Evolutionary conservation across 192 early-diverging fungal species (phyloP).

Genomic region (Mortierella hygrophila): DNA sequence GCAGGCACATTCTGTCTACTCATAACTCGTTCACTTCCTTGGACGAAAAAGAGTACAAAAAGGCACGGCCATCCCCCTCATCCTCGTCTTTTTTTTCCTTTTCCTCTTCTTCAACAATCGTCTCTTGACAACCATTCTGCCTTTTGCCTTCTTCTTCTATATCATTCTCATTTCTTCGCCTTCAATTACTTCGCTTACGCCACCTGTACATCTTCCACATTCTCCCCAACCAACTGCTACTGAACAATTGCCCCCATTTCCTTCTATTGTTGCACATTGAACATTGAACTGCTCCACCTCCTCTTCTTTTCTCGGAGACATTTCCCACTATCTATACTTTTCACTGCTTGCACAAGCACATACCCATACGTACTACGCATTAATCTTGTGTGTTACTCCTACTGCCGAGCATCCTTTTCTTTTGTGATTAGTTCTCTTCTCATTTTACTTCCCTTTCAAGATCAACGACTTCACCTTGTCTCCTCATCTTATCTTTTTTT

Average conservation of each 20-base stretch:
- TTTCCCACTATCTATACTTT: neutral
- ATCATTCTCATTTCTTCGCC: neutral
- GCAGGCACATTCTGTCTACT: neutral
- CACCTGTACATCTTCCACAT: neutral
- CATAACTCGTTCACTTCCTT: neutral
- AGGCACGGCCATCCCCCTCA: neutral
- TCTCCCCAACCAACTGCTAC: too few species aligned
- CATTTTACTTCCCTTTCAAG: neutral
- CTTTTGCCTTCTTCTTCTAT: neutral
- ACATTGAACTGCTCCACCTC: neutral
- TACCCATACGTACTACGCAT: neutral
- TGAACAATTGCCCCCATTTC: neutral
- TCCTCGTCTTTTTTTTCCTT: neutral
- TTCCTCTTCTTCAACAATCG: neutral
- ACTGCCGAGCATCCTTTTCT: neutral
- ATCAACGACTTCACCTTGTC: neutral
- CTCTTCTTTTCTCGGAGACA: neutral
- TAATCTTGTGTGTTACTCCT: neutral
- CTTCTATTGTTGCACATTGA: neutral
- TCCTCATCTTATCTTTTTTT: neutral
- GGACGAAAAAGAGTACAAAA: conserved; percentile 5
- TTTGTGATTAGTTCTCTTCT: neutral
- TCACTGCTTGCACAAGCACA: neutral
- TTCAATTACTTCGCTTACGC: neutral
- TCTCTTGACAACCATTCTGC: neutral